phyloP scores from a whole-genome alignment of 805 yeast genomes.

The Hanseniaspora clermontiae region DNA sequence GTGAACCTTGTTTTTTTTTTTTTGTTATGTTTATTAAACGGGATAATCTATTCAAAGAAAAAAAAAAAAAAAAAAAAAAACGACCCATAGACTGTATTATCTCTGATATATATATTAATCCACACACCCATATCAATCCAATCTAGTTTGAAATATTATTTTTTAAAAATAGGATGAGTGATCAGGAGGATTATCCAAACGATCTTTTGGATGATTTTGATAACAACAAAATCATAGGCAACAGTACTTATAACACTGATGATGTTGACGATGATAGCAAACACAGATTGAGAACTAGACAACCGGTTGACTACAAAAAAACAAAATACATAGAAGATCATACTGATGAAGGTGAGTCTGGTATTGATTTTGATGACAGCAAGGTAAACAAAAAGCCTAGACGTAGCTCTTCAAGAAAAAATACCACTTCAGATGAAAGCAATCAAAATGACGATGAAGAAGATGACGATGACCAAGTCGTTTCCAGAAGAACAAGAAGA shows the following conservation, averaged over 20 bases:
- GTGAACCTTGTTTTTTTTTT: not conserved
- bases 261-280: conserved; percentile 14
- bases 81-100: too few relatives aligned
- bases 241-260: not conserved
- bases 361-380: not conserved
- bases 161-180: not conserved
- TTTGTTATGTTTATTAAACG: not conserved
- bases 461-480: conserved; percentile 19
- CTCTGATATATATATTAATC: not conserved
- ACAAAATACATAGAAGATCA: conserved; percentile 14
- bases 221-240: not conserved
- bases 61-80: too few relatives aligned
- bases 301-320: conserved; percentile 21
- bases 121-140: too few relatives aligned
- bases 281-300: conserved; percentile 38
- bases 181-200: not conserved
- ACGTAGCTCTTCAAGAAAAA: not conserved
- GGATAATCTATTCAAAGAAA: too few relatives aligned
- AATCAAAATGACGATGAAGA: conserved; percentile 13
- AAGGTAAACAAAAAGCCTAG: conserved; percentile 4
- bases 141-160: too few relatives aligned
- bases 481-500: conserved; percentile 1
- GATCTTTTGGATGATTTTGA: not conserved
- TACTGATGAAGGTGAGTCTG: conserved; percentile 14
- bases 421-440: conserved; percentile 10